Percentiles rank a stretch among this genome's conserved stretches.
Conservation (phyloP, 169 alveolate species). For the Babesia ovis region DNA sequence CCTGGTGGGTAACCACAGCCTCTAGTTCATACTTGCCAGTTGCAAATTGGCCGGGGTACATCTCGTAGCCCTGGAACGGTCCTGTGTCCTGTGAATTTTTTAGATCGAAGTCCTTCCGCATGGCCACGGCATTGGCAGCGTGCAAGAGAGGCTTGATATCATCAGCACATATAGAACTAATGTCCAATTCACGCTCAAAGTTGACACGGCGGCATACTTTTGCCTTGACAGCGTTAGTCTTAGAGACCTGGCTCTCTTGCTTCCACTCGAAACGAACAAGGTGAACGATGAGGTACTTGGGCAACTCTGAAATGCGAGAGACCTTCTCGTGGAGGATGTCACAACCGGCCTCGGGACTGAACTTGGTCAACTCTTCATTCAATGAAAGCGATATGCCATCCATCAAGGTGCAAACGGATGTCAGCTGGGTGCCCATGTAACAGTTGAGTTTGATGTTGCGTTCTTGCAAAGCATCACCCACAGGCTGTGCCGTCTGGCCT, state of each 20-base stretch:
- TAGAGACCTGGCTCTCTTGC: conserved; percentile 76
- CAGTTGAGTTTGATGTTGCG: conserved; percentile 41
- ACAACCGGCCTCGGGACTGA: conserved; percentile 77
- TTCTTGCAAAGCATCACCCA: conserved; percentile 3
- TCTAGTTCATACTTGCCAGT: conserved; percentile 93
- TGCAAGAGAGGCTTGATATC: conserved; percentile 12
- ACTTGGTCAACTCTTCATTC: conserved; percentile 86
- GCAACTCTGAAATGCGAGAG: conserved; percentile 84
- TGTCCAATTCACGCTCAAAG: conserved; percentile 90
- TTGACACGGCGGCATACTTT: conserved; percentile 92
- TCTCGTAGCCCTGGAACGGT: conserved; percentile 51
- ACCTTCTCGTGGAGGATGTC: conserved; percentile 86
- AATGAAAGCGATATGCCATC: conserved; percentile 89
- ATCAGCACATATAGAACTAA: conserved; percentile 90
- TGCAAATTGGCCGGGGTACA: conserved; percentile 60
- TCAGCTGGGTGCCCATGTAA: conserved; percentile 87
- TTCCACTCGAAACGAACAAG: conserved; percentile 96
- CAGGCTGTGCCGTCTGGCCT: background rate
- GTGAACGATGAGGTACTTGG: conserved; percentile 90
- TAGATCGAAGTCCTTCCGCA: conserved; percentile 21
- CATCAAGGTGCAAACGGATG: conserved; percentile 85
- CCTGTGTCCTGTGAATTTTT: background rate
- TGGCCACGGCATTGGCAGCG: conserved; percentile 30
- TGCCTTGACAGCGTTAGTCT: conserved; percentile 92
- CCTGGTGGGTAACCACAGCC: conserved; percentile 95